These are phyloP conservation scores for Dovyalis caffra DNA, from an alignment of 345 rosid species.

Conservation along the genomic window DNA sequence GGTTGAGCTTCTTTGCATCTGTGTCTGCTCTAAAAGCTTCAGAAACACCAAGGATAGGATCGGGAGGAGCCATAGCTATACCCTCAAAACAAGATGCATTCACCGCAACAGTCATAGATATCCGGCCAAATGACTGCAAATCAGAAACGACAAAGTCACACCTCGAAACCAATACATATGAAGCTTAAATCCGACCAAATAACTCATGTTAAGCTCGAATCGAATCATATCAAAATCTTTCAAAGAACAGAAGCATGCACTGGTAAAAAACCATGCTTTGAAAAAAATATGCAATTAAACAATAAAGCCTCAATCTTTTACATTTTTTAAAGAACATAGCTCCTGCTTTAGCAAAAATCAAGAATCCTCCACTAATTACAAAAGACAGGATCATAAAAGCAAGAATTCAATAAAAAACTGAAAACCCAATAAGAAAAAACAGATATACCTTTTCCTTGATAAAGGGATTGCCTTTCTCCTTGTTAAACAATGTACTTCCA, in stretches of 20 bases:
- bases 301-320: not conserved
- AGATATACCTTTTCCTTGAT: constrained; percentile 49
- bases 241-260: not conserved
- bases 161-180: not conserved
- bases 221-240: not conserved
- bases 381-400: not conserved
- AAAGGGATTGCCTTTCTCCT: constrained; percentile 37
- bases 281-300: not conserved
- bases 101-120: constrained; percentile 61
- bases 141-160: constrained; percentile 11
- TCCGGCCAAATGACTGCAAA: constrained; percentile 59
- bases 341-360: not conserved
- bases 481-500: constrained; percentile 23
- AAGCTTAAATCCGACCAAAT: not conserved
- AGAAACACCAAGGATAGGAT: constrained; percentile 95
- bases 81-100: constrained; percentile 82
- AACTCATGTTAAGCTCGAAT: not conserved
- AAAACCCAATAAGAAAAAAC: not conserved
- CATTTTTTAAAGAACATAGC: not conserved
- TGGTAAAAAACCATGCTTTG: not conserved
- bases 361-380: not conserved
- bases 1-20: constrained; percentile 82
- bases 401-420: not conserved
- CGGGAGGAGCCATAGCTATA: constrained; percentile 93
- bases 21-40: constrained; percentile 90